Percentiles rank a stretch among this genome's conserved stretches.
Evolutionary conservation across 176 grass and related monocot species (phyloP).

Genomic region (Oryza meridionalis): DNA sequence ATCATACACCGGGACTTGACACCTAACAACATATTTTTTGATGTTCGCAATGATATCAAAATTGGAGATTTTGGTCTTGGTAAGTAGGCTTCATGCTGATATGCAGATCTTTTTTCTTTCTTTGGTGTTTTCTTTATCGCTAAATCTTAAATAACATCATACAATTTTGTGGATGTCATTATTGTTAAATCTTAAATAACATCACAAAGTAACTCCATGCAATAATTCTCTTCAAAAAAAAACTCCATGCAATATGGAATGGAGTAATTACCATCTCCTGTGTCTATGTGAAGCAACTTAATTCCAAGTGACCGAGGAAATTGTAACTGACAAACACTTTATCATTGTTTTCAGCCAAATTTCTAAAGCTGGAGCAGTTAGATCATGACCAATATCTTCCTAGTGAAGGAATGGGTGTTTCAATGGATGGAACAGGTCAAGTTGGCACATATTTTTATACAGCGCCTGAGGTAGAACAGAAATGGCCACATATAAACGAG

Average conservation of each 20-base stretch:
- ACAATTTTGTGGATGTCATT: too few relatives aligned
- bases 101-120: slow-evolving; percentile 24
- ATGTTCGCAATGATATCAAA: slow-evolving; percentile 96
- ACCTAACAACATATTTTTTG: slow-evolving; percentile 97
- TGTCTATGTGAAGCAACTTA: slow-evolving; percentile 19
- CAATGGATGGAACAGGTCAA: slow-evolving; percentile 89
- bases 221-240: too few relatives aligned
- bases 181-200: too few relatives aligned
- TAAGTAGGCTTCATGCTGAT: slow-evolving; percentile 39
- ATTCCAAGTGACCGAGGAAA: slow-evolving; percentile 22
- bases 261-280: not conserved
- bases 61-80: slow-evolving; percentile 63
- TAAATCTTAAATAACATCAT: not conserved
- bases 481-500: slow-evolving; percentile 97
- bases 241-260: too few relatives aligned
- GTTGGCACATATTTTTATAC: slow-evolving; percentile 99
- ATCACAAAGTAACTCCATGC: too few relatives aligned
- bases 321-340: slow-evolving; percentile 29
- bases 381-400: slow-evolving; percentile 93
- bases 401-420: slow-evolving; percentile 74
- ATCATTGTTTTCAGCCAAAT: slow-evolving; percentile 77
- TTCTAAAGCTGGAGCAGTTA: slow-evolving; percentile 85
- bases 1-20: slow-evolving; percentile 98
- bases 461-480: slow-evolving; percentile 90
- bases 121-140: slow-evolving; percentile 24